A percentile compares a stretch with the other conserved stretches of the same genome.
Conservation (phyloP, 805 yeast genomes). For the Komagataella pastoris region DNA sequence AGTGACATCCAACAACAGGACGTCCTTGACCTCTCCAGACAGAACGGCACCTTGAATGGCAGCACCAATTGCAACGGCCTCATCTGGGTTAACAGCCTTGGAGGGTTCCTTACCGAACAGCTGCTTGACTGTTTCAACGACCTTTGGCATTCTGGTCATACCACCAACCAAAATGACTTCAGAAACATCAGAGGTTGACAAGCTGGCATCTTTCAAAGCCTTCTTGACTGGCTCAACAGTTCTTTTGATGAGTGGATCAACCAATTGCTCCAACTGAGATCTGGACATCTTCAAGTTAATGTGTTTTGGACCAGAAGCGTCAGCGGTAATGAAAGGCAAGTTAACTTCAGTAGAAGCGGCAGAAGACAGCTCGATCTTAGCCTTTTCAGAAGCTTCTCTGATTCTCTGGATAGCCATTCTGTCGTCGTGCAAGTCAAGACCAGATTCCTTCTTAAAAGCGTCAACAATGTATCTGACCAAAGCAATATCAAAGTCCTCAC, state of each 20-base stretch:
- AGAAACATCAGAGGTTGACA: conserved; percentile 52
- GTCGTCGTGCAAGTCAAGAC: conserved; percentile 38
- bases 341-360: conserved; percentile 46
- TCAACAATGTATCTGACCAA: conserved; percentile 65
- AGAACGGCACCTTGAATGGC: conserved; percentile 83
- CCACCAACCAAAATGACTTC: conserved; percentile 78
- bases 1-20: conserved; percentile 66
- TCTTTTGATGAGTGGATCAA: conserved; percentile 49
- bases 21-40: conserved; percentile 73
- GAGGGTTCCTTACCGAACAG: conserved; percentile 55
- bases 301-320: conserved; percentile 38
- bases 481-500: conserved; percentile 84
- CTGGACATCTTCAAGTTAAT: conserved; percentile 46
- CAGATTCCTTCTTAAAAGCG: conserved; percentile 38
- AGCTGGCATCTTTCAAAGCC: conserved; percentile 63
- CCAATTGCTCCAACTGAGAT: conserved; percentile 53
- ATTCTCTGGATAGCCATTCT: conserved; percentile 58
- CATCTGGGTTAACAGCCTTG: conserved; percentile 76
- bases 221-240: conserved; percentile 64
- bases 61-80: conserved; percentile 86
- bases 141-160: conserved; percentile 83
- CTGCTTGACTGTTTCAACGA: conserved; percentile 45
- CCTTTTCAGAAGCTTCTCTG: conserved; percentile 67
- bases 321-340: conserved; percentile 53
- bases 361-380: conserved; percentile 65